Evolutionary conservation across 371 early-diverging fungal genomes (phyloP), one percentile per base, ranked within the genome.

Genomic region (Saksenaea oblongispora): DNA sequence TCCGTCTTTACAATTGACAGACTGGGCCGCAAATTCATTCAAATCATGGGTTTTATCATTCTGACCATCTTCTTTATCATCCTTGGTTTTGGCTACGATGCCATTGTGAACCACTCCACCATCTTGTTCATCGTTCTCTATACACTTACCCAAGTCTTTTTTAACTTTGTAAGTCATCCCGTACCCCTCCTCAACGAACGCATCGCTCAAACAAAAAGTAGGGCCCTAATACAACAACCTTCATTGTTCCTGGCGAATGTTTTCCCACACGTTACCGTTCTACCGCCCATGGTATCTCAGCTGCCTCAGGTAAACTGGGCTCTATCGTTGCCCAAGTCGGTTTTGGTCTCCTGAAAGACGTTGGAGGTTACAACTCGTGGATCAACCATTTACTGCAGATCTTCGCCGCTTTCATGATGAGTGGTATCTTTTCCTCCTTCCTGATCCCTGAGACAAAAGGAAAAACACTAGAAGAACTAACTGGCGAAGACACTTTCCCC

Each of bases 201-300:
- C 15, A 42, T 24, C 15, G 7, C 11, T 66, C 35, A 35, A 15
- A 42, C 13, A 11, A 31, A 31, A 27, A 11, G 5, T 60, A 63
- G 61, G 77, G 79, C 51, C 93, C 95, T 63, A 95, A 95, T 79
- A 69, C 91, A 5, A 95, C 95, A 36, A 93, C 94, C 54, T 58
- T 93, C 57, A 86, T 93, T 62, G 80, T 92, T 55, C 94, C 95
- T 57, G 89, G 91, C 64, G 95, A 95, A 79, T 83, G 86, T 55
- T 95, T 90, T 84, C 94, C 95, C 14, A 95, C 95, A 31, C 89
- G 91, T 34, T 91, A 88, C 78, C 84, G 94, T 34, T 89, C 93
- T 0, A 90, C 93, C 8, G 88, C 90, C 55, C 95, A 95, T 71
- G 96, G 96, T 74, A 91, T 94, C 72, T 91, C 93, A 53, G 94